These are phyloP conservation scores for Sclerotinia trifoliorum DNA, from an alignment of 2,329 filamentous ascomycete species.

Conservation along the genomic window DNA sequence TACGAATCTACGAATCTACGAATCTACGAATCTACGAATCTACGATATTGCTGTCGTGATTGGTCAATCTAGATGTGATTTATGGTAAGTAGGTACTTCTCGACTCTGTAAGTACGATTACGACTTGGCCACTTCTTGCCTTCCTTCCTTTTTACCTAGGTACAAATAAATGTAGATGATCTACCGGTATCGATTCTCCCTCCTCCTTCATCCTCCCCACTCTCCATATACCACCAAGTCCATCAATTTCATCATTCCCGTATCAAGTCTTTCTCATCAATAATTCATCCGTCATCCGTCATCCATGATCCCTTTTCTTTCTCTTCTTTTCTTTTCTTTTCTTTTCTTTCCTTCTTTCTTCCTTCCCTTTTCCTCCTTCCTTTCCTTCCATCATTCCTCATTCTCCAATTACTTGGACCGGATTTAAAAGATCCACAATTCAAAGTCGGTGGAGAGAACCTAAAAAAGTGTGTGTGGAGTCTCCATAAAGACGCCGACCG, in stretches of 20 bases:
- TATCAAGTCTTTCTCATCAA: background rate
- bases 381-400: too few relatives aligned
- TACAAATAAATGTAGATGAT: background rate
- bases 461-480: background rate
- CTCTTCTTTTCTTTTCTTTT: too few relatives aligned
- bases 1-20: too few relatives aligned
- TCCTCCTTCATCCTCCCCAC: background rate
- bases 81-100: background rate
- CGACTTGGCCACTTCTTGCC: too few relatives aligned
- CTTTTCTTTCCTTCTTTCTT: too few relatives aligned
- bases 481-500: conserved; percentile 16
- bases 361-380: too few relatives aligned
- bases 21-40: too few relatives aligned
- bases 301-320: too few relatives aligned
- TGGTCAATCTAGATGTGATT: background rate
- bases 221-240: background rate
- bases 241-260: conserved; percentile 3
- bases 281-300: too few relatives aligned
- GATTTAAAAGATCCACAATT: background rate
- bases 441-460: background rate
- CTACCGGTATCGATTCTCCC: background rate
- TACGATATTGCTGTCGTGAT: background rate
- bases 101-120: too few relatives aligned
- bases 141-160: background rate
- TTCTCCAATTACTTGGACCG: too few relatives aligned